Percentiles rank a stretch among this genome's conserved stretches.
phyloP scores from a whole-genome alignment of 2,329 filamentous ascomycete genomes.

The Arthrobotrys megalospora region DNA sequence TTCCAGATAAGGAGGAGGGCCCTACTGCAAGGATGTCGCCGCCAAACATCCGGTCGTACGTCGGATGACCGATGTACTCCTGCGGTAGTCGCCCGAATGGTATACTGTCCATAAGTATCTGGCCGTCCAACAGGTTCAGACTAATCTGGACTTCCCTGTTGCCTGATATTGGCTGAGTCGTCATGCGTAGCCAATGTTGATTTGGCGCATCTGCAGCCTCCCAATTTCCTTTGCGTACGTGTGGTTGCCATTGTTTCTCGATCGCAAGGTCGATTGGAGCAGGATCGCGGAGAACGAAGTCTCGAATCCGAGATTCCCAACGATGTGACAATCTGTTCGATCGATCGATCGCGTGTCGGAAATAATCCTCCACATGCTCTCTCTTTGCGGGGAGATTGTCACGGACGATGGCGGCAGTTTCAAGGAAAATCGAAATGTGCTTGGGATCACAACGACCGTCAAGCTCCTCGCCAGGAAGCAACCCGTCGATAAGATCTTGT shows the following conservation, averaged over 20 bases:
- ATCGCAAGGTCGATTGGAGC: conserved; percentile 64
- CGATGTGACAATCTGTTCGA: conserved; percentile 58
- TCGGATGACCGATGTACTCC: conserved; percentile 68
- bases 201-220: conserved; percentile 62
- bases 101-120: conserved; percentile 72
- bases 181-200: conserved; percentile 66
- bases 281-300: conserved; percentile 60
- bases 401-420: conserved; percentile 50
- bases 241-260: conserved; percentile 64
- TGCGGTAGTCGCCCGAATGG: conserved; percentile 70
- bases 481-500: conserved; percentile 30
- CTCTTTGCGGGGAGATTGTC: conserved; percentile 56
- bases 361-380: conserved; percentile 62
- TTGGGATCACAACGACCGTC: conserved; percentile 37
- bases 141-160: conserved; percentile 57
- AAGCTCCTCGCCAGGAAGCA: conserved; percentile 3
- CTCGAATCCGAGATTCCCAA: conserved; percentile 55
- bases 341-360: conserved; percentile 47
- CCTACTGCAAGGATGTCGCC: conserved; percentile 67
- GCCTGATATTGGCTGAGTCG: conserved; percentile 47
- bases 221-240: conserved; percentile 64
- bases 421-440: conserved; percentile 39
- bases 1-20: conserved; percentile 66
- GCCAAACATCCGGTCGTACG: conserved; percentile 70
- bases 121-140: conserved; percentile 72